phyloP scores from a whole-genome alignment of 2,329 filamentous ascomycete species.

The Orbilia ellipsospora region DNA sequence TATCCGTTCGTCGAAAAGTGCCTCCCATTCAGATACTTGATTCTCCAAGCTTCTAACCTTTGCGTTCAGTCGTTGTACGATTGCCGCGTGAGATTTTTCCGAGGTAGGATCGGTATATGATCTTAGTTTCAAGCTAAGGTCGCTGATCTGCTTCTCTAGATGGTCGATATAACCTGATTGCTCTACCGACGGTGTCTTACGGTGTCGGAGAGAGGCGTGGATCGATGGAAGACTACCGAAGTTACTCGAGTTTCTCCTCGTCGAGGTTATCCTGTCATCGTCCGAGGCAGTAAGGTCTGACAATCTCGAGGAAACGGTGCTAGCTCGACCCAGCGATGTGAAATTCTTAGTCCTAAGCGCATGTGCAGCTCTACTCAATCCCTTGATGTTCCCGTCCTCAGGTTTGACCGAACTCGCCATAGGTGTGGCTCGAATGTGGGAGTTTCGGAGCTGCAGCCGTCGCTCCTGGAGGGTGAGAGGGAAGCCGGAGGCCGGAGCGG shows the following conservation, averaged over 20 bases:
- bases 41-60: conserved; percentile 53
- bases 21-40: conserved; percentile 53
- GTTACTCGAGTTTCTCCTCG: conserved; percentile 36
- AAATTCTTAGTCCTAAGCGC: conserved; percentile 49
- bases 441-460: conserved; percentile 47
- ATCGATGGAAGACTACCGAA: conserved; percentile 51
- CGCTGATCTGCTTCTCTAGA: conserved; percentile 48
- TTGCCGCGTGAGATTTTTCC: conserved; percentile 53
- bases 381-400: conserved; percentile 34
- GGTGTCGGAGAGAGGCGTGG: conserved; percentile 53
- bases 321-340: conserved; percentile 40
- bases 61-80: conserved; percentile 51
- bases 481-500: conserved; percentile 44
- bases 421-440: conserved; percentile 49
- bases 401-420: conserved; percentile 52
- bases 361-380: conserved; percentile 42
- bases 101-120: conserved; percentile 53
- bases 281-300: conserved; percentile 50
- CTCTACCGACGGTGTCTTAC: conserved; percentile 52
- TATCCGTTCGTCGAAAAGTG: conserved; percentile 53
- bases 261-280: conserved; percentile 31
- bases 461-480: conserved; percentile 50
- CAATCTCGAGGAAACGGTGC: conserved; percentile 43
- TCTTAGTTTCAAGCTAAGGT: conserved; percentile 44
- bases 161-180: conserved; percentile 53